phyloP scores from a whole-genome alignment of 2,329 filamentous ascomycete genomes.

The Xylariaceae sp. region DNA sequence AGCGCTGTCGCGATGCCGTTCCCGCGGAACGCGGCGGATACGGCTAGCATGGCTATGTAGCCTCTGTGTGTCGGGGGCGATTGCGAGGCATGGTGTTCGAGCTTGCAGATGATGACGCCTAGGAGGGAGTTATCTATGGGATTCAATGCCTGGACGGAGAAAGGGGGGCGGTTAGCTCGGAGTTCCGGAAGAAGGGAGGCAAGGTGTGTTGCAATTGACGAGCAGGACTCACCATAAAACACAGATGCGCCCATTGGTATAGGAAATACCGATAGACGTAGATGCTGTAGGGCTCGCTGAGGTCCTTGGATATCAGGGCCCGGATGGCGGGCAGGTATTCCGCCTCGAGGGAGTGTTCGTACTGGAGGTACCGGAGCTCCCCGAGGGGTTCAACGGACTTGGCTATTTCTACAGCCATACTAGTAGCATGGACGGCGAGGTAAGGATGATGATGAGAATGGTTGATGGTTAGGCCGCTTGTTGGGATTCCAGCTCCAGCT shows the following conservation, averaged over 20 bases:
- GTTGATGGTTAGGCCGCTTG: too few relatives aligned
- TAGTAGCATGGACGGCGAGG: conserved; percentile 10
- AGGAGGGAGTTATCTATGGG: conserved; percentile 61
- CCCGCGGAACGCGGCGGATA: conserved; percentile 71
- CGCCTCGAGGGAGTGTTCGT: conserved; percentile 55
- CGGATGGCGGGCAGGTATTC: conserved; percentile 79
- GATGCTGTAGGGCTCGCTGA: conserved; percentile 98
- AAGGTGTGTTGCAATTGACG: not conserved
- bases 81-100: conserved; percentile 82
- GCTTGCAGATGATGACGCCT: conserved; percentile 90
- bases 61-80: conserved; percentile 70
- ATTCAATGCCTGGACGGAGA: conserved; percentile 48
- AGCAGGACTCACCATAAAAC: conserved; percentile 67
- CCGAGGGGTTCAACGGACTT: conserved; percentile 33
- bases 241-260: conserved; percentile 96
- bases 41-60: conserved; percentile 99
- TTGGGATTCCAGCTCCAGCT: too few relatives aligned
- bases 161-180: conserved; percentile 14
- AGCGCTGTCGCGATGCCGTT: conserved; percentile 82
- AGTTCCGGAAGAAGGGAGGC: not conserved
- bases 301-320: conserved; percentile 87
- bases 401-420: conserved; percentile 33
- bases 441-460: too few relatives aligned
- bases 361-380: conserved; percentile 56
- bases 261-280: conserved; percentile 98